Conservation (phyloP, 1,284 basidiomycete species). For the Heterobasidion irregulare region DNA sequence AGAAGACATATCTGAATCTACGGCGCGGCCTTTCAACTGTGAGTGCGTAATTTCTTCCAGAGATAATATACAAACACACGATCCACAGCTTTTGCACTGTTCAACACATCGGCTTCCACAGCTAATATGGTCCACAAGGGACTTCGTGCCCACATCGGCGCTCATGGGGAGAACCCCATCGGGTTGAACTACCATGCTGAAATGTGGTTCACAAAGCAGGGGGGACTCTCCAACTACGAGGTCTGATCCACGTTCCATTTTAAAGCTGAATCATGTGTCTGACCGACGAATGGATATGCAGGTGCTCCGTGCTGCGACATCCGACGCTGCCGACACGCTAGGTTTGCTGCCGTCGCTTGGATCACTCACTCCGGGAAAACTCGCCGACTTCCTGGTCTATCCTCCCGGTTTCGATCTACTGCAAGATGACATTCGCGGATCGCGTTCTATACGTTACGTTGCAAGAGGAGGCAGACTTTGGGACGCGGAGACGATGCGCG, state of each 20-base stretch:
- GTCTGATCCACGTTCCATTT: constrained; percentile 19
- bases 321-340: constrained; percentile 52
- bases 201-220: constrained; percentile 52
- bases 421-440: constrained; percentile 38
- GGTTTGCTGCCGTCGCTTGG: constrained; percentile 55
- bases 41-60: not conserved
- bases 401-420: constrained; percentile 49
- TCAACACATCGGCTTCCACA: constrained; percentile 59
- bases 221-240: constrained; percentile 46
- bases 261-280: no score
- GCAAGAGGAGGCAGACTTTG: constrained; percentile 58
- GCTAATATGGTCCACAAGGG: constrained; percentile 59
- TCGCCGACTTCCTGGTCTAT: constrained; percentile 63
- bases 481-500: constrained; percentile 56
- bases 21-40: not conserved
- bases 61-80: constrained; percentile 25
- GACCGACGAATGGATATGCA: constrained; percentile 15
- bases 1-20: not conserved
- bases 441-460: constrained; percentile 43
- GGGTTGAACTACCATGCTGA: constrained; percentile 71
- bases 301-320: constrained; percentile 60
- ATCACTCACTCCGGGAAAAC: constrained; percentile 51
- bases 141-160: constrained; percentile 58
- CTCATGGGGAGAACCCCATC: constrained; percentile 67
- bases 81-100: constrained; percentile 47